Evolutionary conservation across 139 green algal species (phyloP), one percentile per base, ranked within the genome.

Genomic region (Zygnema cylindricum): DNA sequence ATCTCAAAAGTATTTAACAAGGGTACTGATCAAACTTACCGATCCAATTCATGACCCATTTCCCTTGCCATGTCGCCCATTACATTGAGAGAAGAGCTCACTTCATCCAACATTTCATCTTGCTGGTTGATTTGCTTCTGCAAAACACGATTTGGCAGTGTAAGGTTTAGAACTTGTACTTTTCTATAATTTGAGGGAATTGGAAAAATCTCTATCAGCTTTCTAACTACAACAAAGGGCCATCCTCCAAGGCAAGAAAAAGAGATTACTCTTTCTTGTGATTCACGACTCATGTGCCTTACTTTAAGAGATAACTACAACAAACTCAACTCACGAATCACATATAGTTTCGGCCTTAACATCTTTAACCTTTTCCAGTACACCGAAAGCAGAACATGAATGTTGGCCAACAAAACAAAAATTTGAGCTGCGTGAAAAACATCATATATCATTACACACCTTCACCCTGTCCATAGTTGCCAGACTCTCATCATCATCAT

Each of bases 41-140:
- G 82, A 23, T 84, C 84, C 43, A 88, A 41, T 39, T 88, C 84
- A 3, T 35, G 30, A 11, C 84, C 84, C 84, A 88, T 88, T 35
- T 85, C 33, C 32, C 57, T 30, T 23, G 33, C 39, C 84, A 89
- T 89, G 69, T 86, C 69, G 69, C 83, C 83, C 35, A 89, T 35
- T 38, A 69, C 35, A 25, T 57, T 69, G 38, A 89, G 84, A 75
- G 35, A 55, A 0, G n/a, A 21, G 36, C 84, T 89, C 25, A 89
- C 35, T 30, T 85, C 84, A 21, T 89, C 84, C 38, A 89, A 2
- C 23, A 57, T 54, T 35, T 84, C 49, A 63, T 89, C 84, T 69
- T 89, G 84, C 32, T 43, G 38, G 30, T 89, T 42, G 1, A 43
- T 43, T 54, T 89, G 71, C 39, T 76, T 38, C 69, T 89, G 77